Evolutionary conservation across 73 alveolate genomes (phyloP), one percentile per base, ranked within the genome.

Genomic region (Blepharisma stoltei): DNA sequence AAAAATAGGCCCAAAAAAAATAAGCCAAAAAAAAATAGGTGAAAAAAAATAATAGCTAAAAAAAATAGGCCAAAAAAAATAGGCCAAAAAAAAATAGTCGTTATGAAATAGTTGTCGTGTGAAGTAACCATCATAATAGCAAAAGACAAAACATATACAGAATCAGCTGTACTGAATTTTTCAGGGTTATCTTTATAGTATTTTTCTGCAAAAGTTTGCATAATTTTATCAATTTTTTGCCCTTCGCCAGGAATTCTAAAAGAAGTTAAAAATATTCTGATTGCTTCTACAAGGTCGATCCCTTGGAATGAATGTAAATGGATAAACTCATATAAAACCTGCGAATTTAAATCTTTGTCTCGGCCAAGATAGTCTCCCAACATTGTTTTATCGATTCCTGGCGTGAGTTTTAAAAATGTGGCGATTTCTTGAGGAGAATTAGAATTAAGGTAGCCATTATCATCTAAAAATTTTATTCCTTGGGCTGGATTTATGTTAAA

Each of bases 231-330:
- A 3, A 96, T 97, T 81, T 92, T 85, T 85, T 95, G 94, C 4
- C 98, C 97, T 88, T 95, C 99, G 47, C 98, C 94, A 25, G 99
- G 99, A 37, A 95, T 84, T 82, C 94, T 89, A 84, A 92, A 95
- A 50, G 95, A 92, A 0, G 97, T 75, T 47, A 95, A 90, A 78
- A 92, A 83, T 38, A 49, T 82, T 83, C 94, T 95, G 54, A 95
- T 54, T 14, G 98, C 92, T 37, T 84, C 91, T 6, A 92, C 93
- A 44, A 89, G 84, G 48, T 78, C 88, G 9, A 88, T 82, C 27
- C 83, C 85, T 65, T 84, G 86, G 78, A 95, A 95, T 81, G 84
- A 88, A 65, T 80, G 83, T 44, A 86, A 71, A 50, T 95, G 95
- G 54, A 92, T 87, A 55, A 82, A 93, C 69, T 90, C 84, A 83